These are phyloP conservation scores for Chytriomyces confervae DNA, from an alignment of 192 early-diverging fungal genomes.

Conservation along the genomic window DNA sequence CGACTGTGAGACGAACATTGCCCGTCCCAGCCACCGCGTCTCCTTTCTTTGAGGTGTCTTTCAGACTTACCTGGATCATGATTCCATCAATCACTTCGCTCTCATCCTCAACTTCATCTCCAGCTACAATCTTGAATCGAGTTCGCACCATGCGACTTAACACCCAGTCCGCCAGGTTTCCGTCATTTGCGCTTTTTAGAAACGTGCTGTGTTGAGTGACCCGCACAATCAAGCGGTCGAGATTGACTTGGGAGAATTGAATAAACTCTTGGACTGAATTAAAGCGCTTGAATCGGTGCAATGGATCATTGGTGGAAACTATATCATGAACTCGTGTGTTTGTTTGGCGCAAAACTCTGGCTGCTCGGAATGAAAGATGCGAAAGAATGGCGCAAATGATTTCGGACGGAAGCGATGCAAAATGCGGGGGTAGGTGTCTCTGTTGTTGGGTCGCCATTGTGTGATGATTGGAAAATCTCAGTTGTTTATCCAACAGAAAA, in stretches of 20 bases:
- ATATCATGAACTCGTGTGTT: too few species aligned
- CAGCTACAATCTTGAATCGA: neutral
- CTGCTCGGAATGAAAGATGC: too few species aligned
- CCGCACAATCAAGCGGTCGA: neutral
- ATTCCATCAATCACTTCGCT: too few species aligned
- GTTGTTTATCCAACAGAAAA: too few species aligned
- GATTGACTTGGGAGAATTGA: neutral
- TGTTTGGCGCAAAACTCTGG: too few species aligned
- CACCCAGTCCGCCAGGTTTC: conserved; percentile 4
- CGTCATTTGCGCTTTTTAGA: neutral
- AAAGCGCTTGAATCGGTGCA: conserved; percentile 21
- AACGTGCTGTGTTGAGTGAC: neutral
- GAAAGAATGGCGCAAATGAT: too few species aligned
- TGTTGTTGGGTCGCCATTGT: too few species aligned
- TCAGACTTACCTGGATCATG: too few species aligned
- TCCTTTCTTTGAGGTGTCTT: neutral
- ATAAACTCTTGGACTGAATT: conserved; percentile 8
- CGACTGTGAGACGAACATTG: conserved; percentile 1
- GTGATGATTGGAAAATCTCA: too few species aligned
- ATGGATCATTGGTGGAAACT: conserved; percentile 11
- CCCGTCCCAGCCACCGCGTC: neutral
- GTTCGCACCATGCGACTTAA: neutral
- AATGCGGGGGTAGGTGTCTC: too few species aligned
- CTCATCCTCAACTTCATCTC: neutral
- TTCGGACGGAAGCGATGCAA: too few species aligned